Evolutionary conservation across 495 filamentous ascomycete genomes (phyloP), one percentile per base, ranked within the genome.

Genomic region (Copromyces sp.): DNA sequence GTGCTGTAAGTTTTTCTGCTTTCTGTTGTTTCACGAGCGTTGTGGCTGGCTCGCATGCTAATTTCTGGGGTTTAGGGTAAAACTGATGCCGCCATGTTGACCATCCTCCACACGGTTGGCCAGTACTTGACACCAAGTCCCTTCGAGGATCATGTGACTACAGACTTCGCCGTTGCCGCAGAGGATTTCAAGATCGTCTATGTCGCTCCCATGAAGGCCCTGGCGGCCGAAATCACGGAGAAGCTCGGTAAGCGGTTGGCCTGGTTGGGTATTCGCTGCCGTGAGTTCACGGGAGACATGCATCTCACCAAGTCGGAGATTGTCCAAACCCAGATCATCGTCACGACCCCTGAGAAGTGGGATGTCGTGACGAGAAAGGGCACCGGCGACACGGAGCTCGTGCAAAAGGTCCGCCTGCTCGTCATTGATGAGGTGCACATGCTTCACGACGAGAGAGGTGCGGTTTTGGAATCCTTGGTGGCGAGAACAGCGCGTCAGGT

Each of bases 341-440:
- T 99, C 17, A 99, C 95, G 0, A 99, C 95, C 11, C 95, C 95
- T 69, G 95, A 99, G 80, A 99, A 99, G 84, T 99, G 95, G 95
- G 95, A 99, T 82, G 95, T 98, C 14, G 92, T 98, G 40, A 99
- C 95, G 11, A 87, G 95, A 59, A 99, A 98, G 81, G 95, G 95
- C 68, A 97, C 93, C 1, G 95, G 95, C 3, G 95, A 99, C 78
- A 98, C 96, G 7, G 96, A 98, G 78, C 87, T 99, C 12, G 95
- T 98, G 4, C 95, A 98, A 77, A 99, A 99, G 77, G 95, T 99
- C 12, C 89, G 95, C 20, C 83, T 99, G 39, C 87, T 99, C 69
- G 98, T 99, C 75, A 97, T 99, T 77, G 95, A 99, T 81, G 95
- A 99, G 82, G 95, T 99, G 3, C 95, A 99, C 77, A 99, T 99